Evolutionary conservation across 2,329 filamentous ascomycete species (phyloP).

Genomic region (Sarocladium kiliense): DNA sequence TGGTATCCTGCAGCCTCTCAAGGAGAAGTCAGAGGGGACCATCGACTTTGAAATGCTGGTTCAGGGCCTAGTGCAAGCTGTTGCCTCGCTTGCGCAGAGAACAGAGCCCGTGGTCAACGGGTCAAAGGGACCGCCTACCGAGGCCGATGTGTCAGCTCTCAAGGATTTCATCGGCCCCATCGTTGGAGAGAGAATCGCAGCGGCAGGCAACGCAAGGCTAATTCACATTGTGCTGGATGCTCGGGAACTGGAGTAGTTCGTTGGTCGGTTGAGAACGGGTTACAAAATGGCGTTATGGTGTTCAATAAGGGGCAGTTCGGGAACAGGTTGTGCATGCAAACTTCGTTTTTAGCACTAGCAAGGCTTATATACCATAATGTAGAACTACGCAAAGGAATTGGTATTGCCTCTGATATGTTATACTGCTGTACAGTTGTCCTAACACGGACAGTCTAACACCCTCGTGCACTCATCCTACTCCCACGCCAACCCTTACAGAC

Average conservation of each 20-base stretch:
- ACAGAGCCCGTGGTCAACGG: constrained; percentile 30
- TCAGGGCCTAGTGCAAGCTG: constrained; percentile 49
- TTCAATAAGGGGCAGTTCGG: constrained; percentile 14
- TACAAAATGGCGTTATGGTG: constrained; percentile 20
- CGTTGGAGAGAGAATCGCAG: constrained; percentile 43
- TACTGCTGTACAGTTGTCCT: constrained; percentile 7
- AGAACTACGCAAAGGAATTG: constrained; percentile 9
- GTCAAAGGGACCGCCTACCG: constrained; percentile 30
- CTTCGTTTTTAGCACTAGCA: not conserved
- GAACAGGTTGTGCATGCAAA: not conserved
- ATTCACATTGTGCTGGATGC: constrained; percentile 50
- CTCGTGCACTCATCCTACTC: not conserved
- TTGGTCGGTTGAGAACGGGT: not conserved
- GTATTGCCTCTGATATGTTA: constrained; percentile 8
- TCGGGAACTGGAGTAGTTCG: constrained; percentile 41
- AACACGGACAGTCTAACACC: not conserved
- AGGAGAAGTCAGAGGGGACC: constrained; percentile 42
- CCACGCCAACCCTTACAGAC: constrained; percentile 31
- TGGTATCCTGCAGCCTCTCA: constrained; percentile 47
- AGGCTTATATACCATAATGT: not conserved
- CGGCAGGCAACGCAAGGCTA: constrained; percentile 40
- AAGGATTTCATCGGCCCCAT: constrained; percentile 51
- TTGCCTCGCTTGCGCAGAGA: constrained; percentile 37
- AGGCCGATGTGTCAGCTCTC: constrained; percentile 38
- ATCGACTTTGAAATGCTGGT: constrained; percentile 53